These are phyloP conservation scores for Phoma sp. DNA, from an alignment of 2,329 filamentous ascomycete species.

Conservation along the genomic window DNA sequence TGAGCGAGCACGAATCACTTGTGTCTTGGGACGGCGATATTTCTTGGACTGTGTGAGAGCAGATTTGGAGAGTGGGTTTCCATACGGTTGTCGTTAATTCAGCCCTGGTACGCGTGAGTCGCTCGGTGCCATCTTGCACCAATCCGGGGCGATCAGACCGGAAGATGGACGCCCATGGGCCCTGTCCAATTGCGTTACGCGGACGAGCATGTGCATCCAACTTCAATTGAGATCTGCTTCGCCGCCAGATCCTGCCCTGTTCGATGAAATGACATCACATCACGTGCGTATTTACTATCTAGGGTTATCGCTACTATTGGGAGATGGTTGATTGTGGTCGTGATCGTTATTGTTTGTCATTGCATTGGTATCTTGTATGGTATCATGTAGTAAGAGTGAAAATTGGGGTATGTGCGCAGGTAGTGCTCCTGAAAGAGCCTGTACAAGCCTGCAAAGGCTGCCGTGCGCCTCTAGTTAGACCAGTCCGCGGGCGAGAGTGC, in stretches of 20 bases:
- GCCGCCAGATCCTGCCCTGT: neutral
- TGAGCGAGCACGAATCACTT: slow-evolving; percentile 4
- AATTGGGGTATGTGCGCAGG: slow-evolving; percentile 13
- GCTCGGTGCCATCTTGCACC: neutral
- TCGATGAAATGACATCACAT: slow-evolving; percentile 8
- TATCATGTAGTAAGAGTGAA: slow-evolving; percentile 34
- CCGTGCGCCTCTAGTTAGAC: slow-evolving; percentile 18
- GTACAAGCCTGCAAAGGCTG: slow-evolving; percentile 29
- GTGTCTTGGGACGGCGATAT: no score
- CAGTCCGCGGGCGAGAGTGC: slow-evolving; percentile 11
- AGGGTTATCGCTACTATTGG: neutral
- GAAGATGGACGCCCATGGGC: neutral
- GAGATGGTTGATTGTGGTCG: neutral
- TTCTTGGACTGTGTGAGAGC: no score
- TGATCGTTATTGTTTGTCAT: slow-evolving; percentile 14
- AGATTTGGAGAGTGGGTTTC: neutral
- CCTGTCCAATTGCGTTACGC: neutral
- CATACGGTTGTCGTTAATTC: no score
- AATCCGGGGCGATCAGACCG: neutral
- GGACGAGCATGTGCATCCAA: neutral
- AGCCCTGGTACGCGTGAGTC: neutral
- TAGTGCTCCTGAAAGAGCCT: slow-evolving; percentile 6
- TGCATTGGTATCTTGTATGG: slow-evolving; percentile 35
- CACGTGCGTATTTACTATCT: neutral
- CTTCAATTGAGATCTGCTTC: neutral